A percentile compares a stretch with the other conserved stretches of the same genome.
phyloP scores from a whole-genome alignment of 768 basidiomycete species.

The Astraeus odoratus region DNA sequence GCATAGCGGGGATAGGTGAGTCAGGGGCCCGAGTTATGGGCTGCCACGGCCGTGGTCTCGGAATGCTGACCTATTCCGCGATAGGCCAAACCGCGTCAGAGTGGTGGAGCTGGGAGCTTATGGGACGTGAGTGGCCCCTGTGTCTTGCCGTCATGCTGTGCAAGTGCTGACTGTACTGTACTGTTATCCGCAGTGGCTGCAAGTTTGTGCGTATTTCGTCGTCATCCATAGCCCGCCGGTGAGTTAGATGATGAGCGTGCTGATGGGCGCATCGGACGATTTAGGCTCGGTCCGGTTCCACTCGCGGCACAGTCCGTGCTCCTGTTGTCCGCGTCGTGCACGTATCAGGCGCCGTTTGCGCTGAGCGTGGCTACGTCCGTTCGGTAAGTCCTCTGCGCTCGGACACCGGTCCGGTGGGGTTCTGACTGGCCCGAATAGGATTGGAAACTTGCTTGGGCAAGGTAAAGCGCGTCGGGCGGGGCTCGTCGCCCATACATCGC shows the following conservation, averaged over 20 bases:
- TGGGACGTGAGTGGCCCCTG: constrained; percentile 37
- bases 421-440: constrained; percentile 33
- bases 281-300: constrained; percentile 67
- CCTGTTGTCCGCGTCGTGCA: constrained; percentile 63
- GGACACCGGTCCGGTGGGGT: not conserved
- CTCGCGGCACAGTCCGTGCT: constrained; percentile 90
- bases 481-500: constrained; percentile 54
- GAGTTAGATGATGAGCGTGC: not conserved
- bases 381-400: constrained; percentile 40
- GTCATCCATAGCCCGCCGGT: not conserved
- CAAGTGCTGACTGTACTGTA: not conserved
- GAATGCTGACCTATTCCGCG: not conserved
- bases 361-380: constrained; percentile 81
- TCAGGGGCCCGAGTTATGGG: not conserved
- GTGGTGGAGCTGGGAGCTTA: constrained; percentile 97
- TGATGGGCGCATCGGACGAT: constrained; percentile 2
- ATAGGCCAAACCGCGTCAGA: constrained; percentile 73
- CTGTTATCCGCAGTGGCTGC: constrained; percentile 36
- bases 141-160: not conserved
- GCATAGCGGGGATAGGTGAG: constrained; percentile 62
- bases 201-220: constrained; percentile 34
- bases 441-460: constrained; percentile 87
- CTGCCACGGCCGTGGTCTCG: not conserved
- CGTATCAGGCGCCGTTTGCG: constrained; percentile 81
- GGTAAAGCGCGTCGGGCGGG: constrained; percentile 66